phyloP scores from a whole-genome alignment of 352 stramenopile genomes.

The Phytopythium oedochilum region DNA sequence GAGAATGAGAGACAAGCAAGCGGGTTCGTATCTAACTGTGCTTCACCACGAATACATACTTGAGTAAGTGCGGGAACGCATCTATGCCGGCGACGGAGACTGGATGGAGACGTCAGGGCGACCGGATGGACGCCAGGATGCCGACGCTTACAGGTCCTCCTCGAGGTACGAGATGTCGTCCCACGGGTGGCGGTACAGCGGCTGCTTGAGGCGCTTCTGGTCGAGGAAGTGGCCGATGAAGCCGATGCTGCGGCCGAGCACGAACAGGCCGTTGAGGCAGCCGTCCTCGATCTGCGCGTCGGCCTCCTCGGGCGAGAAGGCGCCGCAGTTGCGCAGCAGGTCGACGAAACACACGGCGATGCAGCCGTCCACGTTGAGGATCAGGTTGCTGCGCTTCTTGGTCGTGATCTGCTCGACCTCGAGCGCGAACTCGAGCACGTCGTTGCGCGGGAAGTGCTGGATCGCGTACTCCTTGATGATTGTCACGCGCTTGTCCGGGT shows the following conservation, averaged over 20 bases:
- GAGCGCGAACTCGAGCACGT: slow-evolving; percentile 94
- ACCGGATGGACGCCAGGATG: neutral
- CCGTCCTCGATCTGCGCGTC: slow-evolving; percentile 94
- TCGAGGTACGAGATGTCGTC: slow-evolving; percentile 97
- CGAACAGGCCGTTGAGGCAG: slow-evolving; percentile 94
- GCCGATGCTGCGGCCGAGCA: slow-evolving; percentile 82
- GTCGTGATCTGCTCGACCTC: slow-evolving; percentile 96
- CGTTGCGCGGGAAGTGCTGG: slow-evolving; percentile 91
- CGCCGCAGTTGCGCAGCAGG: slow-evolving; percentile 89
- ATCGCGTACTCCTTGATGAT: slow-evolving; percentile 96
- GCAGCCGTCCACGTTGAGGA: slow-evolving; percentile 97
- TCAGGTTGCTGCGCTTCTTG: slow-evolving; percentile 97
- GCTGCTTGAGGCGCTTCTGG: slow-evolving; percentile 97
- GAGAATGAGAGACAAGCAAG: neutral
- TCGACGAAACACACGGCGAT: slow-evolving; percentile 97
- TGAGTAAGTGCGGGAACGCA: no score
- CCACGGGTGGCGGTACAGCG: slow-evolving; percentile 96
- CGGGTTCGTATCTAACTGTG: neutral
- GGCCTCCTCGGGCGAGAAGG: slow-evolving; percentile 88
- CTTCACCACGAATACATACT: slow-evolving; percentile 1
- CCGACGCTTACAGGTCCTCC: slow-evolving; percentile 51
- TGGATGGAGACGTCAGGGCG: no score
- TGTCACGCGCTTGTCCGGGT: slow-evolving; percentile 95
- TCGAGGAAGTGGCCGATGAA: slow-evolving; percentile 96
- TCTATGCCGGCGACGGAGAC: no score